These are phyloP conservation scores for Cystobasidium sp. DNA, from an alignment of 1,284 basidiomycete genomes.

Conservation along the genomic window DNA sequence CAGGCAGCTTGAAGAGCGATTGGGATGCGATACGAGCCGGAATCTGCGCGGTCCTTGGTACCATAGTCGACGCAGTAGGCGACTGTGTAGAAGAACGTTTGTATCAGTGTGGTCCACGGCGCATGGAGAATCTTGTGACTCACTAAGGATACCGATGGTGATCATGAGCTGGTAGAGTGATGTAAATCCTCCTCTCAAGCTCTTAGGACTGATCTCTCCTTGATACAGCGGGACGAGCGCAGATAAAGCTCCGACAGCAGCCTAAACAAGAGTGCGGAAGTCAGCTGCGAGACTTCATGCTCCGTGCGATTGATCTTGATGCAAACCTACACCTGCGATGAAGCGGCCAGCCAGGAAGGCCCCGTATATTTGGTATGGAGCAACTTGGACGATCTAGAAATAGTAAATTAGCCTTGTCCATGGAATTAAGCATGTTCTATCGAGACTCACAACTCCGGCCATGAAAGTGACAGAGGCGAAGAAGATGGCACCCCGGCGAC, in stretches of 20 bases:
- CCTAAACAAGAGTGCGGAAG: background rate
- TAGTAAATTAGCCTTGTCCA: background rate
- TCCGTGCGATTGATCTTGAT: background rate
- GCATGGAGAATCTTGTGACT: background rate
- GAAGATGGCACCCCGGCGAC: slow-evolving; percentile 40
- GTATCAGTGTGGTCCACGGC: background rate
- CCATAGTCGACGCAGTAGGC: slow-evolving; percentile 41
- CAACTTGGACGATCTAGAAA: slow-evolving; percentile 41
- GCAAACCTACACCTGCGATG: slow-evolving; percentile 30
- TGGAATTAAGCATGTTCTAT: background rate
- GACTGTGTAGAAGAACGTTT: background rate
- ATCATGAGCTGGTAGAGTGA: slow-evolving; percentile 43
- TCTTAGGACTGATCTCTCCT: slow-evolving; percentile 44
- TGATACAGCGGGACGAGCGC: slow-evolving; percentile 44
- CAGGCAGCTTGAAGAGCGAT: slow-evolving; percentile 58
- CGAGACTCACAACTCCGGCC: slow-evolving; percentile 25
- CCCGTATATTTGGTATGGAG: slow-evolving; percentile 28
- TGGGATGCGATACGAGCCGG: slow-evolving; percentile 35
- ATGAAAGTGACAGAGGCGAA: slow-evolving; percentile 22
- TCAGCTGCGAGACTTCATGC: background rate
- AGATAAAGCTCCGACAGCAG: slow-evolving; percentile 43
- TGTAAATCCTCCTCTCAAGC: slow-evolving; percentile 37
- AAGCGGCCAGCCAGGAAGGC: slow-evolving; percentile 44
- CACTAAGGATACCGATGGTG: slow-evolving; percentile 41
- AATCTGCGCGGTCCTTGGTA: slow-evolving; percentile 4